Evolutionary conservation across 768 basidiomycete genomes (phyloP), one percentile per base, ranked within the genome.

Genomic region (Xerocomellus chrysenteron): DNA sequence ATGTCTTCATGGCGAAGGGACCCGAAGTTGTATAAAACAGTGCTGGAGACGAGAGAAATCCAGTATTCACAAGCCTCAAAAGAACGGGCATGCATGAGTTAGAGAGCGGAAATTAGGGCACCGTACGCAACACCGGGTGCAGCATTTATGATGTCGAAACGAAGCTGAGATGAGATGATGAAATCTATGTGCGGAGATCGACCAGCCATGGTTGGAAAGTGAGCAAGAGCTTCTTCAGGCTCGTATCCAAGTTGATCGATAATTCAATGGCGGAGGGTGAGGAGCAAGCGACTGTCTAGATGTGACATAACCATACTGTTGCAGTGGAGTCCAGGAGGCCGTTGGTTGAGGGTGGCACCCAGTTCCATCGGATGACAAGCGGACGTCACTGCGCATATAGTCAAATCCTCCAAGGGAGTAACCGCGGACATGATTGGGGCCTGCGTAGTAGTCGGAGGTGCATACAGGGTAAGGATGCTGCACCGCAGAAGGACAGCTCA

Each of bases 351-450:
- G 59, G 43, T 68, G 62, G 45, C 73, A 69, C 14, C 70, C 66
- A 52, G 75, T 71, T 56, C 82, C 80, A 50, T 76, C 74, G 39
- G 76, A 71, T 41, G 73, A 68, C 73, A 79, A 70, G 47, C 71
- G 77, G 46, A 76, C 59, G 55, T 84, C 80, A 58, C 76, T 76
- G 65, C 77, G 78, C 53, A 74, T 70, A 58, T 80, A 82, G 50
- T 85, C 83, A 66, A 79, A 84, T 50, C 74, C 76, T 39, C 81
- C 73, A 65, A 87, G 83, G 40, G 85, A 83, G 60, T 83, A 83
- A 39, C 85, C 83, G 56, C 82, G 83, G 59, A 75, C 65, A 59
- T 85, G 86, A 58, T 77, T 75, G 53, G 78, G 75, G 39, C 75
- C 63, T 47, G 76, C 73, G 26, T 74, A 70, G 62, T 75, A 76